Evolutionary conservation across 2,329 filamentous ascomycete species (phyloP).

Genomic region (Rosellinia necatrix): DNA sequence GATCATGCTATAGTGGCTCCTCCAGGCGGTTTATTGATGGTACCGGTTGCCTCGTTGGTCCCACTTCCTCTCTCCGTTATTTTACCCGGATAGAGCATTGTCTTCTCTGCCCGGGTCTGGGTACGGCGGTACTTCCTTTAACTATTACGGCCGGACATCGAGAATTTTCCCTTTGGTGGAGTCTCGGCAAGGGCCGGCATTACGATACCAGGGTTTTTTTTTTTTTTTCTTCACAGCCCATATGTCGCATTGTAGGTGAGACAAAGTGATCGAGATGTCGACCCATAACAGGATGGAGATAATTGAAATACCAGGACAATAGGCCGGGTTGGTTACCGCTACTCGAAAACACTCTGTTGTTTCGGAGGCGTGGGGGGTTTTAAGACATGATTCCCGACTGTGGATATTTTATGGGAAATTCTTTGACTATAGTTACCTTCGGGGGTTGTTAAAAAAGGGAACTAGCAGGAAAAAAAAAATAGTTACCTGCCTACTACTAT

Average conservation of each 20-base stretch:
- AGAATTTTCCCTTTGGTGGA: constrained; percentile 30
- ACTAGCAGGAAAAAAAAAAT: background rate
- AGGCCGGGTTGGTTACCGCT: background rate
- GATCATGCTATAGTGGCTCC: background rate
- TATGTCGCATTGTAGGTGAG: background rate
- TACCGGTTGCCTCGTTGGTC: background rate
- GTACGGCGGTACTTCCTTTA: background rate
- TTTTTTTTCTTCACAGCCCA: constrained; percentile 15
- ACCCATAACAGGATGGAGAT: background rate
- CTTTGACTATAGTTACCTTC: no score
- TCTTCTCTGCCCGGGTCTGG: background rate
- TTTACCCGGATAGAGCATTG: background rate
- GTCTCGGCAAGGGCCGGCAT: constrained; percentile 35
- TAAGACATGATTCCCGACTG: background rate
- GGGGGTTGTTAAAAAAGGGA: no score
- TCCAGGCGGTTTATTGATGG: background rate
- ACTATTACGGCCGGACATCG: background rate
- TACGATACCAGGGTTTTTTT: no score
- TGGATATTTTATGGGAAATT: no score
- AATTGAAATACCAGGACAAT: background rate
- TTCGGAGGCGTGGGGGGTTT: background rate
- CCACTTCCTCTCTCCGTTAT: background rate
- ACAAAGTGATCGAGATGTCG: constrained; percentile 14
- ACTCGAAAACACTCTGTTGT: background rate
- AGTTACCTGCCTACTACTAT: no score